Percentiles rank a stretch among this genome's conserved stretches.
Evolutionary conservation across 257 asterid genomes (phyloP).

Genomic region (Solanum acaule): DNA sequence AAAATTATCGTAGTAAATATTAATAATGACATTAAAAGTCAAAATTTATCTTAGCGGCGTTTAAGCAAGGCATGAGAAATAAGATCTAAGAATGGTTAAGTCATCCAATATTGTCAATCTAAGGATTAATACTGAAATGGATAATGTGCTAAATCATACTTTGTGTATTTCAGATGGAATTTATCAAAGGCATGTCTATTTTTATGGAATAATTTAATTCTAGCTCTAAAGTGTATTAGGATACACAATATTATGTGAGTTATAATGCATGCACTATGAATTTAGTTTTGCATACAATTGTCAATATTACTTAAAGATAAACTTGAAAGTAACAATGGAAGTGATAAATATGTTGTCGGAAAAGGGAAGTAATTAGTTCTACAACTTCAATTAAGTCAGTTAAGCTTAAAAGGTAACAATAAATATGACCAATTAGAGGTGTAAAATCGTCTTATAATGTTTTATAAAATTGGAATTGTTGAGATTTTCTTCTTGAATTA

Average conservation of each 20-base stretch:
- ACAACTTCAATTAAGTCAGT: not conserved
- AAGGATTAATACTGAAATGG: not conserved
- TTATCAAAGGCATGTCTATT: not conserved
- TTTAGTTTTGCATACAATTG: not conserved
- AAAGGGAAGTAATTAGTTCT: not conserved
- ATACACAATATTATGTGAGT: not conserved
- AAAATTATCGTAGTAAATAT: not conserved
- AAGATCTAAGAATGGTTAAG: not conserved
- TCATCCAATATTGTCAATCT: not conserved
- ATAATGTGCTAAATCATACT: not conserved
- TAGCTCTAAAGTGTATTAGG: not conserved
- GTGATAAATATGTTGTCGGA: not conserved
- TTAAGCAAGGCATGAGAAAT: not conserved
- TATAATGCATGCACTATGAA: not conserved
- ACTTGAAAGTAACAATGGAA: not conserved
- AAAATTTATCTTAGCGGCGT: not conserved
- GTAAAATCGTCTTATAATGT: not conserved
- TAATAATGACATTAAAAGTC: no score
- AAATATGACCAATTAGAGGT: not conserved
- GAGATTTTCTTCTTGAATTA: not conserved
- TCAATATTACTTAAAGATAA: not conserved
- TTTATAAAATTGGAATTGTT: not conserved
- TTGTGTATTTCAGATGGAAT: not conserved
- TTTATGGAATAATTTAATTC: not conserved
- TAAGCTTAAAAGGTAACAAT: not conserved